Percentiles rank a stretch among this genome's conserved stretches.
Conservation (phyloP, 768 basidiomycete genomes). For the Phanerochaete carnosa region DNA sequence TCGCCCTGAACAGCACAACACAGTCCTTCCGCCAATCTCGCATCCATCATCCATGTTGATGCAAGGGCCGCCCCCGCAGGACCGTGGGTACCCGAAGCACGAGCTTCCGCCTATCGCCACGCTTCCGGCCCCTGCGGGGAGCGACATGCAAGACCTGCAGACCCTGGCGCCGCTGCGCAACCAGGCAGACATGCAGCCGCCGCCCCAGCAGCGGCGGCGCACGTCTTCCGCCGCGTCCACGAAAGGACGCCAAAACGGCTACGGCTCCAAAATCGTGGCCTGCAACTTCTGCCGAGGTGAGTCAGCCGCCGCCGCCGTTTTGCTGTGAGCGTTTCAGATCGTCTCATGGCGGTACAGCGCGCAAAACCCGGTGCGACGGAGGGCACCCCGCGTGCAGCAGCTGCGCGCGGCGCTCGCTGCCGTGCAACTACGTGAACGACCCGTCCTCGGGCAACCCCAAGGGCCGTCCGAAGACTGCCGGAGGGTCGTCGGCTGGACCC, state of each 20-base stretch:
- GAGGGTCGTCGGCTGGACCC: conserved; percentile 2
- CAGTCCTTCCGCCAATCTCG: conserved; percentile 20
- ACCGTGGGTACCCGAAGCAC: conserved; percentile 3
- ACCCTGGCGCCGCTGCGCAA: conserved; percentile 21
- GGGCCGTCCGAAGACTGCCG: conserved; percentile 10
- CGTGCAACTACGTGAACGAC: conserved; percentile 82
- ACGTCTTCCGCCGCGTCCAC: conserved; percentile 62
- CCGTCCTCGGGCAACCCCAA: conserved; percentile 21
- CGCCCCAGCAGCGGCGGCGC: conserved; percentile 51
- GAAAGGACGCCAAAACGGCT: conserved; percentile 57
- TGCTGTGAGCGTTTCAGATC: background rate
- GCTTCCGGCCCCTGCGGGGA: conserved; percentile 5
- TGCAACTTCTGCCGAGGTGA: conserved; percentile 87
- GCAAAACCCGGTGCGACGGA: conserved; percentile 88
- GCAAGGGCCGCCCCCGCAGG: background rate
- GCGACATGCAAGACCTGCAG: conserved; percentile 1
- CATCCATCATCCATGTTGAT: conserved; percentile 9
- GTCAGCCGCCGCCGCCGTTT: conserved; percentile 19
- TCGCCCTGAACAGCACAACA: conserved; percentile 14
- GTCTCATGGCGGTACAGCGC: conserved; percentile 44
- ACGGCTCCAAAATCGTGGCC: conserved; percentile 83
- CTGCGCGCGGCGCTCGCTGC: conserved; percentile 71
- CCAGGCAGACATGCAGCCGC: conserved; percentile 20
- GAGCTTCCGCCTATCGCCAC: conserved; percentile 20
- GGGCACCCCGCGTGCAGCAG: conserved; percentile 83